Evolutionary conservation across 2,329 filamentous ascomycete genomes (phyloP).

Genomic region (Pyrenochaeta sp.): DNA sequence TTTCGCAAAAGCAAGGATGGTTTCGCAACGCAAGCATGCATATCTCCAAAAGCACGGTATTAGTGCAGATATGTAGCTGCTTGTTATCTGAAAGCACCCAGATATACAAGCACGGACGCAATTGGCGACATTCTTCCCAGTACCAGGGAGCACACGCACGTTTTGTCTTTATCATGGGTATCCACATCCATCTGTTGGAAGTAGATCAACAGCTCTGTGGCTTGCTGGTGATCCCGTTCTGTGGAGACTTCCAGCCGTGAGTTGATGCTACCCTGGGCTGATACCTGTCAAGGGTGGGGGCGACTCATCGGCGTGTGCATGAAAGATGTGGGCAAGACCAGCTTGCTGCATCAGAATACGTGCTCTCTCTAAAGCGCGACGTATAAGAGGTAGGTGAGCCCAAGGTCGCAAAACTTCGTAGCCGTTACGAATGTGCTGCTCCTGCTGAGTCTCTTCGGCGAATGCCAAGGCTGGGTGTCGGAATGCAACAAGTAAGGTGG

Average conservation of each 20-base stretch:
- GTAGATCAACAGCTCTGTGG: not conserved
- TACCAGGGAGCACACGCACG: not conserved
- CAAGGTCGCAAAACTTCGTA: slow-evolving; percentile 32
- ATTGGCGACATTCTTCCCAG: not conserved
- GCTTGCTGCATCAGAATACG: slow-evolving; percentile 30
- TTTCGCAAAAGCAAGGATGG: too few species aligned
- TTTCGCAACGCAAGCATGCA: too few species aligned
- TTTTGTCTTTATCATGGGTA: not conserved
- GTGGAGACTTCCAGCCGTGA: slow-evolving; percentile 10
- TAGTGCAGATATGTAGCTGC: too few species aligned
- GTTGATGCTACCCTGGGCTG: slow-evolving; percentile 8
- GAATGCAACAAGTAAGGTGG: slow-evolving; percentile 29
- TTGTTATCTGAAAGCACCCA: too few species aligned
- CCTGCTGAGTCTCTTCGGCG: slow-evolving; percentile 28
- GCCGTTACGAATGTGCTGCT: slow-evolving; percentile 32
- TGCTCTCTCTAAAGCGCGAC: slow-evolving; percentile 27
- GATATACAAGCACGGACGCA: not conserved
- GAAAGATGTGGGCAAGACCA: slow-evolving; percentile 22
- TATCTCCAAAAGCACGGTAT: too few species aligned
- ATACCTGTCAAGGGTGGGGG: slow-evolving; percentile 1
- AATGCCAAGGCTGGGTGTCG: slow-evolving; percentile 26
- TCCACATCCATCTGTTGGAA: not conserved
- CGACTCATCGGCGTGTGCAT: slow-evolving; percentile 11
- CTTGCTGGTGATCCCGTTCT: slow-evolving; percentile 5
- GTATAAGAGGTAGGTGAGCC: slow-evolving; percentile 29